phyloP scores from a whole-genome alignment of 805 yeast genomes.

The Starmerella floricola region DNA sequence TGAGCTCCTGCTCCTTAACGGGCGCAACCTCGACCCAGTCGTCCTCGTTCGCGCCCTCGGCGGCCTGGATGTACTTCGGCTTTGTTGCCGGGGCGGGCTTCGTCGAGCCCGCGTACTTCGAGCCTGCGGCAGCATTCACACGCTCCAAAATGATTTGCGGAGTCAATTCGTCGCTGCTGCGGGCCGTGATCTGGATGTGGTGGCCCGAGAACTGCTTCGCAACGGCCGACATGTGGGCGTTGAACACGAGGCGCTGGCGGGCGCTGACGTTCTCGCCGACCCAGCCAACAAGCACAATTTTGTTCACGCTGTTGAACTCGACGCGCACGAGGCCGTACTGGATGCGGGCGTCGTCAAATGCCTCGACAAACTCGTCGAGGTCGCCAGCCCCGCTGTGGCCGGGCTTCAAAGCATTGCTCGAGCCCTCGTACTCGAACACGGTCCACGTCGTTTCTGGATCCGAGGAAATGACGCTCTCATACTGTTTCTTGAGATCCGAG shows the following conservation, averaged over 20 bases:
- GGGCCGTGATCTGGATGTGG: constrained; percentile 94
- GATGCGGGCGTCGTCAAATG: constrained; percentile 75
- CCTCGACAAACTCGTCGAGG: constrained; percentile 63
- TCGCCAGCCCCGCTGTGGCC: constrained; percentile 45
- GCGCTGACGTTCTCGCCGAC: constrained; percentile 82
- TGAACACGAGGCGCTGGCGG: constrained; percentile 34
- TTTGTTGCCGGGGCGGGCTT: constrained; percentile 25
- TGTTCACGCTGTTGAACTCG: constrained; percentile 79
- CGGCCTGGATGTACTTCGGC: constrained; percentile 29
- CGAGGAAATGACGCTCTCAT: constrained; percentile 68
- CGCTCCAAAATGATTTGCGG: constrained; percentile 61
- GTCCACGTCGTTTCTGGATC: constrained; percentile 62
- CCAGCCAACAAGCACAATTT: constrained; percentile 83
- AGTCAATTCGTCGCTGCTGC: constrained; percentile 81
- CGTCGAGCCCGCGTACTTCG: constrained; percentile 58
- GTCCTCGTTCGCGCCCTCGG: constrained; percentile 36
- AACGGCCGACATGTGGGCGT: constrained; percentile 32
- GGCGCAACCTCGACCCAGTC: constrained; percentile 54
- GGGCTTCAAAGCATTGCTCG: constrained; percentile 34
- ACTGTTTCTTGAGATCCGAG: constrained; percentile 58
- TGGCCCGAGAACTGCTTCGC: constrained; percentile 46
- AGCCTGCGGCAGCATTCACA: constrained; percentile 87
- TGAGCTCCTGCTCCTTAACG: constrained; percentile 23
- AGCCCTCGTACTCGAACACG: constrained; percentile 62
- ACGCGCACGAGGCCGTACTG: constrained; percentile 86